Evolutionary conservation across 805 yeast species (phyloP).

Genomic region (Starmerella sirachaensis): DNA sequence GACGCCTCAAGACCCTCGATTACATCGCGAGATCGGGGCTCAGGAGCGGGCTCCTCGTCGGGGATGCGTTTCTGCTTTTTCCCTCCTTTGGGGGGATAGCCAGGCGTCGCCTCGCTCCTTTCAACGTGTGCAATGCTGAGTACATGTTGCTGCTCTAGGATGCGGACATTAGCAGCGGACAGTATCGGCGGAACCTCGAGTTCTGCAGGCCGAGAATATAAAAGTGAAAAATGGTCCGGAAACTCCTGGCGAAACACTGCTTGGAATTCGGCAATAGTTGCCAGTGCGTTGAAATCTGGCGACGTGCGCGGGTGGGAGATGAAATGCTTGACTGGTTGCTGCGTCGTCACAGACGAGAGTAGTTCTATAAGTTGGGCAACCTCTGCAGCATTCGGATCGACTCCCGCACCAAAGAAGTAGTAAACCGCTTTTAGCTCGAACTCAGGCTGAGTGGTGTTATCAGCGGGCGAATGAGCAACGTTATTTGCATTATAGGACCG

Average conservation of each 20-base stretch:
- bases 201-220: conserved; percentile 16
- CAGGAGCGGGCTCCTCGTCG: neutral
- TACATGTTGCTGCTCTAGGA: conserved; percentile 6
- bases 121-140: conserved; percentile 12
- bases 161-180: neutral
- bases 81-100: conserved; percentile 8
- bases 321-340: conserved; percentile 45
- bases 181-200: conserved; percentile 11
- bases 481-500: no score
- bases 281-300: conserved; percentile 49
- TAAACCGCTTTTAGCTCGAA: conserved; percentile 42
- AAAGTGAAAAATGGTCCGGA: conserved; percentile 25
- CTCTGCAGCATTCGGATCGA: conserved; percentile 31
- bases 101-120: no score
- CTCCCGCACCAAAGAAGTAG: conserved; percentile 59
- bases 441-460: no score
- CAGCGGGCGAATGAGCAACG: neutral
- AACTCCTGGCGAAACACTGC: conserved; percentile 21
- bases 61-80: neutral
- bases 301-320: conserved; percentile 61
- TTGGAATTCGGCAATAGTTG: conserved; percentile 37
- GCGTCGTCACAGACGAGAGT: conserved; percentile 34
- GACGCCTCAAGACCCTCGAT: neutral
- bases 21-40: neutral
- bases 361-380: conserved; percentile 19